A percentile compares a stretch with the other conserved stretches of the same genome.
Conservation (phyloP, 805 yeast genomes). For the Candida andamanensis region DNA sequence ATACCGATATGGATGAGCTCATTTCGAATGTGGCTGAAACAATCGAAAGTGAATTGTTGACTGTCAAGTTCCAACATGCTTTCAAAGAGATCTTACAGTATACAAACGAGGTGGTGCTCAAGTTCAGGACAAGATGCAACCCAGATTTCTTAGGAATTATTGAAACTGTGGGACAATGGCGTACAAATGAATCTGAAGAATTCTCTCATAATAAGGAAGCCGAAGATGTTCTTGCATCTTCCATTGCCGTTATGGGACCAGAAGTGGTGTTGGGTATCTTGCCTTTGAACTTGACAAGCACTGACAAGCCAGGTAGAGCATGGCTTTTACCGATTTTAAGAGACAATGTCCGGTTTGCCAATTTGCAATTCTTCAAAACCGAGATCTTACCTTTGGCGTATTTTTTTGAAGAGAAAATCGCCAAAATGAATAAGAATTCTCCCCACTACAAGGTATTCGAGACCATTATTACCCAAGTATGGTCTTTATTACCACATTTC, state of each 20-base stretch:
- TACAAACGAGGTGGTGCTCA: slow-evolving; percentile 54
- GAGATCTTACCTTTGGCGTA: slow-evolving; percentile 63
- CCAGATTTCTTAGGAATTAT: slow-evolving; percentile 67
- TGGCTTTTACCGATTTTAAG: slow-evolving; percentile 91
- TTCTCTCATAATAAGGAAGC: slow-evolving; percentile 69
- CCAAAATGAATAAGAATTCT: slow-evolving; percentile 47
- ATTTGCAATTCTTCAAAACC: slow-evolving; percentile 55
- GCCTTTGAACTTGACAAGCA: slow-evolving; percentile 72
- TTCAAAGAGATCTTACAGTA: slow-evolving; percentile 71
- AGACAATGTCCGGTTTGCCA: slow-evolving; percentile 74
- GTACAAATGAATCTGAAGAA: slow-evolving; percentile 68
- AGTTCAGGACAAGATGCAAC: slow-evolving; percentile 59
- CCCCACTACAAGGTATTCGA: slow-evolving; percentile 72
- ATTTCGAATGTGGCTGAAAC: slow-evolving; percentile 49
- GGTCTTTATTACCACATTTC: slow-evolving; percentile 88
- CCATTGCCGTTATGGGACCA: slow-evolving; percentile 81
- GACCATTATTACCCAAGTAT: slow-evolving; percentile 85
- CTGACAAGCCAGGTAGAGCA: slow-evolving; percentile 74
- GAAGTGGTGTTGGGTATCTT: slow-evolving; percentile 67
- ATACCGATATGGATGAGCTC: slow-evolving; percentile 52
- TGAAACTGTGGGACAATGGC: slow-evolving; percentile 76
- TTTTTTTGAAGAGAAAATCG: slow-evolving; percentile 47
- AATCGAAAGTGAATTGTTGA: slow-evolving; percentile 52
- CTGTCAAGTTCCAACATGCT: slow-evolving; percentile 71
- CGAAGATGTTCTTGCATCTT: slow-evolving; percentile 75